Conservation (phyloP, 2,329 filamentous ascomycete genomes). For the Apiospora hydei region DNA sequence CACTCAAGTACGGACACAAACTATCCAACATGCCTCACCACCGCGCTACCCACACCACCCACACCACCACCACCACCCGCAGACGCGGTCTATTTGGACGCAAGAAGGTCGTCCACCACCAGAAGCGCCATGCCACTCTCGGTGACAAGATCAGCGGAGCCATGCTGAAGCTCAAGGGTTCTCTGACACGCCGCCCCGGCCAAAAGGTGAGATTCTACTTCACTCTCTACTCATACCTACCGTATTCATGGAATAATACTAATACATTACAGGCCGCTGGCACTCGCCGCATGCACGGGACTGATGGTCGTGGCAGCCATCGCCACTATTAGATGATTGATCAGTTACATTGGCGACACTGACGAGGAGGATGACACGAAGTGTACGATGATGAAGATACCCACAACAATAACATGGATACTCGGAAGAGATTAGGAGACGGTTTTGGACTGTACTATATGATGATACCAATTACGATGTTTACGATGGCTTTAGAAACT, state of each 20-base stretch:
- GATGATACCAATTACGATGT: conserved; percentile 5
- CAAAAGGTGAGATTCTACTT: conserved; percentile 64
- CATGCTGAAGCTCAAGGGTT: conserved; percentile 75
- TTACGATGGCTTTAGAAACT: not conserved
- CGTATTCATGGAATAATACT: not conserved
- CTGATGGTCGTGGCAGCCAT: conserved; percentile 69
- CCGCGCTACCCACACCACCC: not conserved
- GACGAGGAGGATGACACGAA: not conserved
- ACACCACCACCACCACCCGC: conserved; percentile 40
- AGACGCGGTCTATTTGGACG: conserved; percentile 49
- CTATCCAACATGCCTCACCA: conserved; percentile 16
- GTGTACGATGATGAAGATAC: not conserved
- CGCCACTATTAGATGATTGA: conserved; percentile 21
- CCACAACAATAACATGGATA: not conserved
- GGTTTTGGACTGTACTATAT: not conserved
- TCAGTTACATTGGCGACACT: conserved; percentile 1
- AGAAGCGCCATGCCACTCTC: conserved; percentile 71
- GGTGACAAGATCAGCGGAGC: conserved; percentile 83
- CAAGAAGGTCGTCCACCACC: conserved; percentile 61
- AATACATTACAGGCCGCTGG: conserved; percentile 67
- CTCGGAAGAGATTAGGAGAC: not conserved
- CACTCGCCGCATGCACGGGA: conserved; percentile 76
- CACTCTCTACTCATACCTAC: no score
- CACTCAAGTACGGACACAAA: not conserved
- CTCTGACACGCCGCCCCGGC: conserved; percentile 71